Conservation (phyloP, 139 green algal genomes). For the Spirogloea muscicola region DNA sequence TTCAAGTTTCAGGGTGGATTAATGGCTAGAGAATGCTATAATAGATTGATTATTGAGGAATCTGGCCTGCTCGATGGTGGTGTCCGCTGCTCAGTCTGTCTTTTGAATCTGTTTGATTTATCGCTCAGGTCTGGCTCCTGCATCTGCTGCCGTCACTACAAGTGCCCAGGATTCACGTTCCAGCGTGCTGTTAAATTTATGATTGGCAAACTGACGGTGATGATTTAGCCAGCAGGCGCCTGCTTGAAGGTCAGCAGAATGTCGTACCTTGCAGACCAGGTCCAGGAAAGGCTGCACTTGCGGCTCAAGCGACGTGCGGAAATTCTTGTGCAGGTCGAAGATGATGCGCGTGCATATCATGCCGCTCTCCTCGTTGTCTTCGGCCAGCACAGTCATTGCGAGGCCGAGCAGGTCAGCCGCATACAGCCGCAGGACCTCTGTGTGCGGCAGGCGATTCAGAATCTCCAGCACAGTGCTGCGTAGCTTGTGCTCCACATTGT, state of each 20-base stretch:
- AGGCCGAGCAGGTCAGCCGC: conserved; percentile 62
- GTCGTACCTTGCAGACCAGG: conserved; percentile 60
- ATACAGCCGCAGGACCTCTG: conserved; percentile 60
- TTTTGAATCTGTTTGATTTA: no score
- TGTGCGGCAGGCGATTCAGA: conserved; percentile 71
- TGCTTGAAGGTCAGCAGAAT: neutral
- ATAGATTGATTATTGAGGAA: no score
- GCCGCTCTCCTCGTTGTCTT: conserved; percentile 88
- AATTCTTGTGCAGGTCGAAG: conserved; percentile 87
- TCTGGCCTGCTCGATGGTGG: no score
- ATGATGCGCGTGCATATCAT: conserved; percentile 70
- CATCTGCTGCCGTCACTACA: no score
- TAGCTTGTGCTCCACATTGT: conserved; percentile 63
- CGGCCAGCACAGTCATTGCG: conserved; percentile 61
- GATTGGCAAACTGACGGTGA: conserved; percentile 5
- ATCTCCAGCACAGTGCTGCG: conserved; percentile 69
- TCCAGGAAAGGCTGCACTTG: conserved; percentile 72
- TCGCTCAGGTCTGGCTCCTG: no score
- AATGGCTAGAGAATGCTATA: no score
- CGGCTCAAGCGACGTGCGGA: conserved; percentile 59
- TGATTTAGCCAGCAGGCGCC: neutral
- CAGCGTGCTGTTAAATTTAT: neutral
- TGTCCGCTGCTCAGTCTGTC: no score
- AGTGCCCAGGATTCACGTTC: neutral
- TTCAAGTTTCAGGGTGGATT: no score